phyloP scores from a whole-genome alignment of 1,284 basidiomycete species.

The Schizophyllum commune region DNA sequence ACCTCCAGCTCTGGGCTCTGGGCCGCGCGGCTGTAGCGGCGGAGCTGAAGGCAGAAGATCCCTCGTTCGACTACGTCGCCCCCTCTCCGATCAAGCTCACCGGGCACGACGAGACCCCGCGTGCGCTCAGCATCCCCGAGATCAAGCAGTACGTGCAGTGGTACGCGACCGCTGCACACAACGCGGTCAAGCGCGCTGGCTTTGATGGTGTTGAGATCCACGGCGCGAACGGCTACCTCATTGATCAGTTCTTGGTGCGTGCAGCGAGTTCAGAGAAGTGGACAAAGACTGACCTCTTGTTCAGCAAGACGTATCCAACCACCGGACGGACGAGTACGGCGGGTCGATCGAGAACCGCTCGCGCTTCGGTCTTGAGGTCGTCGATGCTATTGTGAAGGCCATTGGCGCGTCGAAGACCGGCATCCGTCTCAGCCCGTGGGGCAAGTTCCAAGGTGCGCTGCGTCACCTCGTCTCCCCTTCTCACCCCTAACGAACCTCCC shows the following conservation, averaged over 20 bases:
- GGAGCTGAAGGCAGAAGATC: neutral
- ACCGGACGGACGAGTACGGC: conserved; percentile 45
- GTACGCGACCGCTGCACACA: too few species aligned
- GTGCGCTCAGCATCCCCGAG: conserved; percentile 24
- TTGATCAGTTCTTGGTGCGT: conserved; percentile 26
- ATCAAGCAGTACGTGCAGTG: conserved; percentile 19
- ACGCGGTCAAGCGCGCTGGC: too few species aligned
- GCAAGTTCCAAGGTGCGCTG: conserved; percentile 19
- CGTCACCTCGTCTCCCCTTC: neutral
- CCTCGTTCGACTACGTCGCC: too few species aligned
- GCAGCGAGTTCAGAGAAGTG: too few species aligned
- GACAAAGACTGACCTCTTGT: too few species aligned
- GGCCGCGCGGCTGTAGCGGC: neutral
- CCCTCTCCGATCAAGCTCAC: neutral
- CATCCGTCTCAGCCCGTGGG: conserved; percentile 46
- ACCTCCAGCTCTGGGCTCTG: too few species aligned
- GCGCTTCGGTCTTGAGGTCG: conserved; percentile 22
- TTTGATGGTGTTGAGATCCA: too few species aligned
- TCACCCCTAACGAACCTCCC: neutral
- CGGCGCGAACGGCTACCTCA: conserved; percentile 19
- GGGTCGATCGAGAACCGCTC: conserved; percentile 38
- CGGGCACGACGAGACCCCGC: conserved; percentile 21
- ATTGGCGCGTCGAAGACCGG: conserved; percentile 31
- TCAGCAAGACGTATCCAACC: conserved; percentile 29
- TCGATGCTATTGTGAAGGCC: conserved; percentile 28